Base-by-base conservation (phyloP, 441 rosid species). In the Croton setiger region DNA sequence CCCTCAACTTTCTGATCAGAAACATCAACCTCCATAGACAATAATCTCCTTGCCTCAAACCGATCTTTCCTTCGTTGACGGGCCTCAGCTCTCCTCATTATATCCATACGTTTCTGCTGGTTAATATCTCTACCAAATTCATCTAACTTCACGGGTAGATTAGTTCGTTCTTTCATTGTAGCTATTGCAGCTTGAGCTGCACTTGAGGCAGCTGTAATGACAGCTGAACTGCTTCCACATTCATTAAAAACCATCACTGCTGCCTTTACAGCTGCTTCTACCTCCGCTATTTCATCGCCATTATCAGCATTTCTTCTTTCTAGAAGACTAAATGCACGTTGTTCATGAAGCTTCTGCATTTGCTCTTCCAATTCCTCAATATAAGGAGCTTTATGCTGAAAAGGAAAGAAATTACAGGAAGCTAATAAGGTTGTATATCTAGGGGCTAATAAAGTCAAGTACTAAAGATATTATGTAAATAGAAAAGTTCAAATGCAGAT, bases 341-440 rank as follows among this genome's bases (percentile, higher is more conserved):
- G 84, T 74, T 88, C 86, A 71, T 89, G 85, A 69, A 92, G 91
- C 70, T 86, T 86, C 78, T 88, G 96, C 88, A 92, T 88, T 64
- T 83, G 93, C 66, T 83, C 95, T 73, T 95, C 99, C 63, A 92
- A 84, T 82, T 88, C 97, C 79, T 95, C 99, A 55, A 95, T 87
- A 60, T 75, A 84, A 56, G 95, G 88, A 69, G 96, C 98, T 78
- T 90, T 95, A 72, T 86, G 74, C 99, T 95, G 88, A 62, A 77
- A 72, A 64, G 53, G 72, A 64, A 48, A 64, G 43, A 60, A 63
- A 33, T 31, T 21, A 58, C 57, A 45, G 57, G 44, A 20, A 33
- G 39, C 18, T 27, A 1, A 56, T 54, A 54, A 44, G 13, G 33
- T 17, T 43, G 33, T 37, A 49, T 27, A 12, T n/a, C 23, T 5